Evolutionary conservation across 495 filamentous ascomycete genomes (phyloP), one percentile per base, ranked within the genome.

Genomic region (Lentithecium fluviatile): DNA sequence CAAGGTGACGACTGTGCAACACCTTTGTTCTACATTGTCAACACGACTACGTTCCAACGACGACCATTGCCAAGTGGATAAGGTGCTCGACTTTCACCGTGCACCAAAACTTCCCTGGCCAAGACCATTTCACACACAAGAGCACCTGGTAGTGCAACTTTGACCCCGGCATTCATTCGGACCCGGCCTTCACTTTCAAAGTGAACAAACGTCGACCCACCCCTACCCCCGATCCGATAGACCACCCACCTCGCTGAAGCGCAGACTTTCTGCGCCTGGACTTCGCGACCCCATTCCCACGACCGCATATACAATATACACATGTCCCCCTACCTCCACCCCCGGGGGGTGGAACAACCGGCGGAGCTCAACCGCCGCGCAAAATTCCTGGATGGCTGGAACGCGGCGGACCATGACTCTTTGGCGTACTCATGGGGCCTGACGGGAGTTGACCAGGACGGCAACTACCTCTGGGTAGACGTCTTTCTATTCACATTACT

Each of bases 401-500:
- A 56, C n/a, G 29, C 42, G 6, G 48, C 13, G 1, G 25, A 37
- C 7, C 19, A 26, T 23, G 53, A 67, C 5, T 13, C 58, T 6
- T 58, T 69, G 17, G 40, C 52, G 20, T 70, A 62, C 47, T 65
- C 67, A 6, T 64, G 70, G 45, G 74, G 74, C 43, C 64, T 76
- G 12, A 52, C 51, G 8, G 74, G 74, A 15, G 74, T 76, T 21
- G 65, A 75, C 43, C 74, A 76, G 62, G 32, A 20, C 2, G 58
- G 58, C 32, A 76, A 76, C 69, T 74, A 52, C 45, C 62, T 71
- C 32, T 73, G 68, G 58, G 62, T 68, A 32, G 60, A 76, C 47
- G 63, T 69, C 43, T 42, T 73, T 2, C 15, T 71, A 29, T 49
- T 70, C 5, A 79, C 79, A 1, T 72, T 87, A 29, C 67, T 76